Evolutionary conservation across 768 basidiomycete species (phyloP), one percentile per base, ranked within the genome.

Genomic region (Auricularia sp.): DNA sequence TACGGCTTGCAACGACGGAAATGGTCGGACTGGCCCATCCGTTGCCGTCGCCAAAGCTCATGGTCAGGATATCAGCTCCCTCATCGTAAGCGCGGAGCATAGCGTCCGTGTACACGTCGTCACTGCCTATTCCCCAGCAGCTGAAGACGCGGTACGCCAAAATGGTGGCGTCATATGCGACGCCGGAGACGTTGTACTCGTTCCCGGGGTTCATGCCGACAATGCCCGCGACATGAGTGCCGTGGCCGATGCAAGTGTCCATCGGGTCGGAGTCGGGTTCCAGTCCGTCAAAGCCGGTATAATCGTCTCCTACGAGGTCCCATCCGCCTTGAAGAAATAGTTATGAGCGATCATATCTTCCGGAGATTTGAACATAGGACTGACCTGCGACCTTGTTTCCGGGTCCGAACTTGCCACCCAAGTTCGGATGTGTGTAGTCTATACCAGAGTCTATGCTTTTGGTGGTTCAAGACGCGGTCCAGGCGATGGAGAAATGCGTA

Each of bases 171-270:
- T 80, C 77, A 65, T 81, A 87, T 2, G 89, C 88, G 44, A 88
- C 87, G 64, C 89, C 89, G 58, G 82, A 84, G 69, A 89, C 83
- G 73, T 84, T 84, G 77, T 83, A 86, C 37, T 72, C 70, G 70
- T 88, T 89, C 58, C 76, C 81, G 1, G 83, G 82, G 66, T 85
- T 75, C n/a, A 84, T 83, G 14, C 83, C 87, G 64, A 88, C 80
- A 70, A 73, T 74, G 34, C 66, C 66, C 3, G 66, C 64, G 33
- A 67, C 71, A 64, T 73, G 70, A 29, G 83, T 85, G 54, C 84
- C 83, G 66, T 82, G 81, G 1, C 56, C 56, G 56, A 8, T 8
- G 56, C 56, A 59, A 8, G 54, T n/a, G 34, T 59, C 56, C 56
- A 29, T 35, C 6, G 56, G 56, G 24, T 59, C 56, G 7, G 71